These are phyloP conservation scores for Glycine soja DNA, from an alignment of 306 rosid genomes.

Conservation along the genomic window DNA sequence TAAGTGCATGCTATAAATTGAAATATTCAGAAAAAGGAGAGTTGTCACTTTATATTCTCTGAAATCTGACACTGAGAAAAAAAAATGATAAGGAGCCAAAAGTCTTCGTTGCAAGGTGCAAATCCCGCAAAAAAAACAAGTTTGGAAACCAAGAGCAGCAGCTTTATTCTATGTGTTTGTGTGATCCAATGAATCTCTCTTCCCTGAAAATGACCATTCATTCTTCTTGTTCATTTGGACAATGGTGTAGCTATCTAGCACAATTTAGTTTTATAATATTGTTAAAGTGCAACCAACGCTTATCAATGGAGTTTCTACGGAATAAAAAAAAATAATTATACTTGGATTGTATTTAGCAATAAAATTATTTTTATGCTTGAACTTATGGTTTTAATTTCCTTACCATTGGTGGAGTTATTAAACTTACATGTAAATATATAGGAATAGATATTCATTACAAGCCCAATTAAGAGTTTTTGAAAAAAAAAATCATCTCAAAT, in stretches of 20 bases:
- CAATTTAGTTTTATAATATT: background rate
- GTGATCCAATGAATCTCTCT: constrained; percentile 37
- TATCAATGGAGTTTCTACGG: background rate
- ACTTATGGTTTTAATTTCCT: background rate
- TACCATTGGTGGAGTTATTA: background rate
- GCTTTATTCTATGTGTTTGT: background rate
- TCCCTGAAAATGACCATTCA: constrained; percentile 15
- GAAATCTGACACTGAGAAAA: constrained; percentile 4
- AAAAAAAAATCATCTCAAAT: too few relatives aligned
- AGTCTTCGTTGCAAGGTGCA: background rate
- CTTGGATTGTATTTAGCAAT: too few relatives aligned
- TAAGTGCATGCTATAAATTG: constrained; percentile 24
- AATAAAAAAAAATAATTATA: background rate
- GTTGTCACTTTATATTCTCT: constrained; percentile 37
- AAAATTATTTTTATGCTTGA: background rate
- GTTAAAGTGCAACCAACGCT: background rate
- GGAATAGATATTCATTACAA: too few relatives aligned
- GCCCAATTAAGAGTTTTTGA: too few relatives aligned
- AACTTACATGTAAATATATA: too few relatives aligned
- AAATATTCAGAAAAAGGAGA: constrained; percentile 3
- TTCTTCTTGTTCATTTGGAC: background rate
- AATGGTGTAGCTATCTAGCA: background rate
- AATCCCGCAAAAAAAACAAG: constrained; percentile 19
- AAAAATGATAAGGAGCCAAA: constrained; percentile 30
- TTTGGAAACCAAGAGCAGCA: background rate